These are phyloP conservation scores for Talaromyces sp. DNA, from an alignment of 2,329 filamentous ascomycete species.

Conservation along the genomic window DNA sequence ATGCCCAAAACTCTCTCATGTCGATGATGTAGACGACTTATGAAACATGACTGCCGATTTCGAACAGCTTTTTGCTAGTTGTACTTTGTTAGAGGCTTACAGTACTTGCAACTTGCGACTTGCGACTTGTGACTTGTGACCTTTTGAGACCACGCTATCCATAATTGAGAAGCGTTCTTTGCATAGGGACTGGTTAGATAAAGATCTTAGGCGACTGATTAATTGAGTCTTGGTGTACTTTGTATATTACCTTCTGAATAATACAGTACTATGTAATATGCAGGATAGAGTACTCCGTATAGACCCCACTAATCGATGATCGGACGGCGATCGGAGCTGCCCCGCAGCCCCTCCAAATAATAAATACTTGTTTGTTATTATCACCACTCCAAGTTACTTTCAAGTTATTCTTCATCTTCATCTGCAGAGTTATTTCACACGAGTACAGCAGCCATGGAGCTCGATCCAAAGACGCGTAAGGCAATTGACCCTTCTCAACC, in stretches of 20 bases:
- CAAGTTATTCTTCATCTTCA: not conserved
- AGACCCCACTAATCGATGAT: not conserved
- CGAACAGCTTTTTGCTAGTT: not conserved
- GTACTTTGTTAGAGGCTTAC: not conserved
- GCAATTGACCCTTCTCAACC: conserved; percentile 7
- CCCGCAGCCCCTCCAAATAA: not conserved
- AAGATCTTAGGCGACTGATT: conserved; percentile 1
- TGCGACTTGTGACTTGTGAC: not conserved
- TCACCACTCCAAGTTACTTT: not conserved
- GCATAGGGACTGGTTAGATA: conserved; percentile 12
- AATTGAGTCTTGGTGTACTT: not conserved
- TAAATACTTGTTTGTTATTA: not conserved
- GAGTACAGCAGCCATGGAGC: conserved; percentile 53
- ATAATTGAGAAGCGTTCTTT: conserved; percentile 9
- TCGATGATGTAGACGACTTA: conserved; percentile 62
- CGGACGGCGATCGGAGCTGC: not conserved
- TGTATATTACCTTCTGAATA: not conserved
- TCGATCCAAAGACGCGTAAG: conserved; percentile 67
- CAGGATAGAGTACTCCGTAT: too few relatives aligned
- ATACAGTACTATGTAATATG: too few relatives aligned
- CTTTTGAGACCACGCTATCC: conserved; percentile 2
- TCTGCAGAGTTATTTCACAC: not conserved
- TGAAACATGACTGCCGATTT: not conserved
- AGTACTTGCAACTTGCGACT: not conserved
- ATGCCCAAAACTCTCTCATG: conserved; percentile 77